Evolutionary conservation across 1,284 basidiomycete genomes (phyloP), one percentile per base, ranked within the genome.

Genomic region (Tranzscheliella williamsii): DNA sequence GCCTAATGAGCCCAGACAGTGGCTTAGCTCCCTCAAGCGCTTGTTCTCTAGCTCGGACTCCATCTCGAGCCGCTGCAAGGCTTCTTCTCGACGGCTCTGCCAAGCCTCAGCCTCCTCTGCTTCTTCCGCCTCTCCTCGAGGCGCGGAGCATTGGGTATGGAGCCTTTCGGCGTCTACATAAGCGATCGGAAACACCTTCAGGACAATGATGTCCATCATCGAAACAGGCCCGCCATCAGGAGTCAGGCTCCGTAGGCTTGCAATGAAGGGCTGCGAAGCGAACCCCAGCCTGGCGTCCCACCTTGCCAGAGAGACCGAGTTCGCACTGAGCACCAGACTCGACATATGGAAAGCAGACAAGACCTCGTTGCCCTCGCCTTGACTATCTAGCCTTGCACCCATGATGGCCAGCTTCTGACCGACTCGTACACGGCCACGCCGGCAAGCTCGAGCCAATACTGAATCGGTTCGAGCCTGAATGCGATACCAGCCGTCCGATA

Each of bases 401-500:
- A 84, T 82, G 32, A 93, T 81, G 4, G 84, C 86, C 16, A 98
- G 82, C 81, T 98, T 98, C 54, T 86, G 82, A 1, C 94, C 94
- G 1, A 88, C 80, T 21, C 81, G 80, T 36, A 98, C 83, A 34
- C 83, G 81, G 0, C 87, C 86, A 17, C 82, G 83, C 29, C 80
- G 79, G 5, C 89, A 81, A 0, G 91, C 94, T 20, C 86, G 82
- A 2, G 82, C 81, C 8, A 98, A 80, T 2, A 87, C 83, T 12
- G 81, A 80, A 76, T 97, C 93, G 5, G 91, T 57, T 30, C 82
- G 81, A 0, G 90, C 88, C 11, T 86, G 84, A 12, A 98, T 82
- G 24, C 85, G 81, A 72, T 98, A 98, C 95, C 94, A 98, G 8
- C 94, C 94, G 73, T 98, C 95, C 0, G 91, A 92, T 12, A 98